Evolutionary conservation across 2,329 filamentous ascomycete species (phyloP).

Genomic region (Dothideomycetidae sp.): DNA sequence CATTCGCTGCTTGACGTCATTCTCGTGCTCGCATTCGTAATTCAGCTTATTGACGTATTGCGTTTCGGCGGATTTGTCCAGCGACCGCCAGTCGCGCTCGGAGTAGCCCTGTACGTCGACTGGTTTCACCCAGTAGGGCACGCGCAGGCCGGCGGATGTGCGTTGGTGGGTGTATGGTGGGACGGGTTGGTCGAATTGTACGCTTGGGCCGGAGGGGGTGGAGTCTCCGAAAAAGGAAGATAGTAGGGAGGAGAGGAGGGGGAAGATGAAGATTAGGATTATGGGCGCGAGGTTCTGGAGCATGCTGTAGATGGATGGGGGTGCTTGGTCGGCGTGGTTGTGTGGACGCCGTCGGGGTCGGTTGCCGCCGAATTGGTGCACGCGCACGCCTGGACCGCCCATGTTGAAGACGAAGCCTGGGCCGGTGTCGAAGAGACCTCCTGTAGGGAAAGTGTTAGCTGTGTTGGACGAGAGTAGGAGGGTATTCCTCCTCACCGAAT

Average conservation of each 20-base stretch:
- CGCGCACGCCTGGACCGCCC: slow-evolving; percentile 67
- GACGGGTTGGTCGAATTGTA: slow-evolving; percentile 59
- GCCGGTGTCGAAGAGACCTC: slow-evolving; percentile 54
- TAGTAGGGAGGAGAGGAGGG: slow-evolving; percentile 62
- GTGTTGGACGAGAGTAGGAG: slow-evolving; percentile 1
- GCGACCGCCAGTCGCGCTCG: slow-evolving; percentile 51
- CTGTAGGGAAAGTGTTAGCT: slow-evolving; percentile 18
- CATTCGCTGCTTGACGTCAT: slow-evolving; percentile 48
- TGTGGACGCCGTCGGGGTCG: slow-evolving; percentile 63
- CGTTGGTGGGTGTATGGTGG: slow-evolving; percentile 63
- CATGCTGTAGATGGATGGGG: slow-evolving; percentile 35
- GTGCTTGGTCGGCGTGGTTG: slow-evolving; percentile 37
- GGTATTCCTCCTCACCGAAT: slow-evolving; percentile 17
- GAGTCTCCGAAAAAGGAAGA: slow-evolving; percentile 54
- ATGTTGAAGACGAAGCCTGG: slow-evolving; percentile 93
- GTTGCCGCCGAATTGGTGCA: slow-evolving; percentile 86
- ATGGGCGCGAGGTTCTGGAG: slow-evolving; percentile 51
- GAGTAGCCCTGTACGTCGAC: slow-evolving; percentile 58
- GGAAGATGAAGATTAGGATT: slow-evolving; percentile 76
- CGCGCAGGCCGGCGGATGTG: slow-evolving; percentile 52
- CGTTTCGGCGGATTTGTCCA: slow-evolving; percentile 67
- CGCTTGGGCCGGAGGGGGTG: slow-evolving; percentile 45
- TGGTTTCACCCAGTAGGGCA: slow-evolving; percentile 79
- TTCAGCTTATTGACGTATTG: slow-evolving; percentile 55
- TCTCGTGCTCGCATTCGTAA: slow-evolving; percentile 61